Evolutionary conservation across 495 filamentous ascomycete species (phyloP).

Genomic region (Filosporella fistucella): DNA sequence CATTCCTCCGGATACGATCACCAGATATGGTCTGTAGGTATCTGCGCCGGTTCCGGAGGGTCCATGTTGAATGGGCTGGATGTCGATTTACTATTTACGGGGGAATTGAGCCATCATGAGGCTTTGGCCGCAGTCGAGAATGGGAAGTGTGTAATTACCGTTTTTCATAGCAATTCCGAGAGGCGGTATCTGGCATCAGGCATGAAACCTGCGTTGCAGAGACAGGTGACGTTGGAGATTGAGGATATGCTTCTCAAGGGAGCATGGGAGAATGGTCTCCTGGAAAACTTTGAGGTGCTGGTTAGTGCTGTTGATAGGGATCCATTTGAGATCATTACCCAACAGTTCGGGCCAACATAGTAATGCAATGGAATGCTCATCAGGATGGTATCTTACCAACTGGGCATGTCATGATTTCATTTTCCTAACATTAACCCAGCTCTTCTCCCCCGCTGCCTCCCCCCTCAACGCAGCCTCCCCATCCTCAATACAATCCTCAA

Average conservation of each 20-base stretch:
- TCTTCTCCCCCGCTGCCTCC: conserved; percentile 19
- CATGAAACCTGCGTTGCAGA: conserved; percentile 52
- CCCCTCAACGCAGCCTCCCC: conserved; percentile 43
- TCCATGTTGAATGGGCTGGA: conserved; percentile 63
- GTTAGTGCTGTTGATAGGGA: conserved; percentile 80
- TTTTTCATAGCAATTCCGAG: conserved; percentile 85
- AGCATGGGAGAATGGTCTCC: conserved; percentile 22
- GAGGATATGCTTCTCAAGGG: conserved; percentile 12
- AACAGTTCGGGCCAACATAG: too few species aligned
- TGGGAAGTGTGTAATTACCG: conserved; percentile 78
- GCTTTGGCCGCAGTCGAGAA: conserved; percentile 79
- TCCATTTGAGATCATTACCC: conserved; percentile 42
- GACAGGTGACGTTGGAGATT: conserved; percentile 30
- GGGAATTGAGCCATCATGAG: conserved; percentile 90
- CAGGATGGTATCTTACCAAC: background rate
- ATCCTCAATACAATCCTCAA: conserved; percentile 43
- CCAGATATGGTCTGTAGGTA: conserved; percentile 51
- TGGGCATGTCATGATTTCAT: background rate
- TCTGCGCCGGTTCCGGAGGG: conserved; percentile 84
- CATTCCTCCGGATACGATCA: conserved; percentile 39
- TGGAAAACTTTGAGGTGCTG: conserved; percentile 50
- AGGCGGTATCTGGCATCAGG: conserved; percentile 58
- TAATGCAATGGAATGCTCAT: too few species aligned
- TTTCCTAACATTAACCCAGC: conserved; percentile 11
- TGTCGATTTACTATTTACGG: conserved; percentile 80